Percentiles rank a stretch among this genome's conserved stretches.
Conservation (phyloP, 495 filamentous ascomycete species). For the Opeltia flavorubescens region DNA sequence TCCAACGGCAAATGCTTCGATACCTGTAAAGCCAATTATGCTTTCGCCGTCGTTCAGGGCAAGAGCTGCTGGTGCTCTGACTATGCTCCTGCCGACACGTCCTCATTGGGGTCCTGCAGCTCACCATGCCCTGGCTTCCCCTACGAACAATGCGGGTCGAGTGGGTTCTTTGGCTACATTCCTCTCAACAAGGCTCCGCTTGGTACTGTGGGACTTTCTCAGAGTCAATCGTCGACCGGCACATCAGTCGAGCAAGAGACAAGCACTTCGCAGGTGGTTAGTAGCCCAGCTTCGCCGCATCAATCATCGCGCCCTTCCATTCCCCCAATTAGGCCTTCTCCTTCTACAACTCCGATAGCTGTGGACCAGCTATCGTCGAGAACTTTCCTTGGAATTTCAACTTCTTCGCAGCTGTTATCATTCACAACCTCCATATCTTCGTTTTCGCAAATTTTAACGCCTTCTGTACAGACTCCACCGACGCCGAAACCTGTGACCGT, state of each 20-base stretch:
- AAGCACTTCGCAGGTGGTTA: slow-evolving; percentile 13
- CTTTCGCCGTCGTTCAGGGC: slow-evolving; percentile 52
- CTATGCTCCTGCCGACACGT: slow-evolving; percentile 39
- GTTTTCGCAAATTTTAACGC: slow-evolving; percentile 8
- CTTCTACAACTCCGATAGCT: slow-evolving; percentile 13
- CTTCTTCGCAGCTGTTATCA: slow-evolving; percentile 10
- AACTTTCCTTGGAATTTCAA: slow-evolving; percentile 12
- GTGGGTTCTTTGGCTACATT: slow-evolving; percentile 48
- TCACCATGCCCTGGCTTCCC: slow-evolving; percentile 53
- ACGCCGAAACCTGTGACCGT: slow-evolving; percentile 14
- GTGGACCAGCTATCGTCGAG: slow-evolving; percentile 11
- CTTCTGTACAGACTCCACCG: slow-evolving; percentile 9
- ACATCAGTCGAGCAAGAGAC: neutral
- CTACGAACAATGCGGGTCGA: slow-evolving; percentile 45
- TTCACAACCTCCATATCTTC: slow-evolving; percentile 4
- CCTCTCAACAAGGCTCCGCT: slow-evolving; percentile 27
- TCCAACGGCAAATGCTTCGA: slow-evolving; percentile 48
- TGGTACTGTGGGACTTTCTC: slow-evolving; percentile 28
- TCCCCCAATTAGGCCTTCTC: slow-evolving; percentile 11
- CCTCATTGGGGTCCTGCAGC: slow-evolving; percentile 32
- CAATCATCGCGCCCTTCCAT: slow-evolving; percentile 11
- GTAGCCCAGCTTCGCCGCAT: slow-evolving; percentile 12
- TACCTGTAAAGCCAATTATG: slow-evolving; percentile 42
- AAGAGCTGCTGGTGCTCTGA: slow-evolving; percentile 66
- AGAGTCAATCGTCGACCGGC: slow-evolving; percentile 1